A percentile compares a stretch with the other conserved stretches of the same genome.
These are phyloP conservation scores for Trypanosomatidae sp. DNA, from an alignment of 208 protist genomes.

Conservation along the genomic window DNA sequence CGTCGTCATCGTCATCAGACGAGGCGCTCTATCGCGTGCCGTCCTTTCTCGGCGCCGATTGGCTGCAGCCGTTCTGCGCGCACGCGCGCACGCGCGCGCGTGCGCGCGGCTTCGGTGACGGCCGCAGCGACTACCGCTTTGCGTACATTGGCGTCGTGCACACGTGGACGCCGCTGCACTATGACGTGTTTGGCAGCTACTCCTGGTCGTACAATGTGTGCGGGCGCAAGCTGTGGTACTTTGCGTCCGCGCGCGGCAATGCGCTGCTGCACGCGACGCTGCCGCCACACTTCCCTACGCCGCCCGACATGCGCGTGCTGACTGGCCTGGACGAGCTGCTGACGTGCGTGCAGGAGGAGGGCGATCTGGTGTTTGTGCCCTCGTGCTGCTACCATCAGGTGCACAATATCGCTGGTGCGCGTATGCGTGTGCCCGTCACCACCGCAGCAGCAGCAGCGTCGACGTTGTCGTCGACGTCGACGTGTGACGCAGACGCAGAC, in stretches of 20 bases:
- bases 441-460: too few species aligned
- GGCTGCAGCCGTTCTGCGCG: constrained; percentile 52
- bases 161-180: constrained; percentile 68
- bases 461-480: not conserved
- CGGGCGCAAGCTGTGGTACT: constrained; percentile 78
- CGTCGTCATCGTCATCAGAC: constrained; percentile 5
- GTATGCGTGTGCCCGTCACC: constrained; percentile 7
- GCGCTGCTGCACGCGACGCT: constrained; percentile 13
- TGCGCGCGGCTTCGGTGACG: constrained; percentile 32
- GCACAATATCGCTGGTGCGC: constrained; percentile 52
- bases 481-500: too few species aligned
- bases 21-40: constrained; percentile 51
- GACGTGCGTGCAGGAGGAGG: constrained; percentile 38
- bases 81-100: not conserved
- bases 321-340: constrained; percentile 26
- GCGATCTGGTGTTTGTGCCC: constrained; percentile 81
- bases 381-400: constrained; percentile 65
- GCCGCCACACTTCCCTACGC: constrained; percentile 15
- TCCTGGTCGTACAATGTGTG: constrained; percentile 82
- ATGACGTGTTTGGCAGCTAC: constrained; percentile 83
- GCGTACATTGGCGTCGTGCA: constrained; percentile 56
- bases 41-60: constrained; percentile 61
- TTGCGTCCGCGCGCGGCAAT: constrained; percentile 36
- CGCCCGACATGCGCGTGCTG: constrained; percentile 46
- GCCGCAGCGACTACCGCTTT: constrained; percentile 66